Percentiles rank a stretch among this genome's conserved stretches.
These are phyloP conservation scores for Brassica hybrid DNA, from an alignment of 441 rosid species.

Conservation along the genomic window DNA sequence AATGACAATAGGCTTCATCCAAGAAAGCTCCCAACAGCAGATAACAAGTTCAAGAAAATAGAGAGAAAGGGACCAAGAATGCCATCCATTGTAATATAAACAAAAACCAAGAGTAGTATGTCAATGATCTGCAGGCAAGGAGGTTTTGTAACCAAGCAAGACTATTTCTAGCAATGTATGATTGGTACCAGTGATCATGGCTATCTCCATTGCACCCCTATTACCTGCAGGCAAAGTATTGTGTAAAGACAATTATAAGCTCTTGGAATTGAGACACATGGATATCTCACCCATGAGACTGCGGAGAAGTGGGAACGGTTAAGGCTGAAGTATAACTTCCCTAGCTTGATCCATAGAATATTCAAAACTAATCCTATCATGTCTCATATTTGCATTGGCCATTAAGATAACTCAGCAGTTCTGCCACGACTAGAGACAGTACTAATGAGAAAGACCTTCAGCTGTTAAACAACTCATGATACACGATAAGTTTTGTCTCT, in stretches of 20 bases:
- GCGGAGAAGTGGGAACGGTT: background rate
- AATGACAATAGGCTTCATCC: background rate
- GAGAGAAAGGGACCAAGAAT: background rate
- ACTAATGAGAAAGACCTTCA: background rate
- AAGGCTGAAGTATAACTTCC: background rate
- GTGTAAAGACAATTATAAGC: background rate
- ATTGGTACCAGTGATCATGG: too few species aligned
- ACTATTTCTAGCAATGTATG: too few species aligned
- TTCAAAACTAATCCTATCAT: background rate
- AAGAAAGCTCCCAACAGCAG: background rate
- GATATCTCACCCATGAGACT: background rate
- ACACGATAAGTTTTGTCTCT: background rate
- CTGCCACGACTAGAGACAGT: background rate
- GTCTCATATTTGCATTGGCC: background rate
- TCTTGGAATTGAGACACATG: background rate
- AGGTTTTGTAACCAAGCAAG: too few species aligned
- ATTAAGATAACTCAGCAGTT: background rate
- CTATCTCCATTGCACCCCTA: too few species aligned
- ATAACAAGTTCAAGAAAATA: background rate
- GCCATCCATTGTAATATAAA: too few species aligned
- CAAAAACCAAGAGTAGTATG: too few species aligned
- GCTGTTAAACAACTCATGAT: background rate
- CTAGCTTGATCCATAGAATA: background rate
- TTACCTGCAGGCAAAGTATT: background rate
- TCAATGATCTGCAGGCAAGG: too few species aligned